Evolutionary conservation across 2,329 filamentous ascomycete species (phyloP).

Genomic region (Metarhizium robertsii): DNA sequence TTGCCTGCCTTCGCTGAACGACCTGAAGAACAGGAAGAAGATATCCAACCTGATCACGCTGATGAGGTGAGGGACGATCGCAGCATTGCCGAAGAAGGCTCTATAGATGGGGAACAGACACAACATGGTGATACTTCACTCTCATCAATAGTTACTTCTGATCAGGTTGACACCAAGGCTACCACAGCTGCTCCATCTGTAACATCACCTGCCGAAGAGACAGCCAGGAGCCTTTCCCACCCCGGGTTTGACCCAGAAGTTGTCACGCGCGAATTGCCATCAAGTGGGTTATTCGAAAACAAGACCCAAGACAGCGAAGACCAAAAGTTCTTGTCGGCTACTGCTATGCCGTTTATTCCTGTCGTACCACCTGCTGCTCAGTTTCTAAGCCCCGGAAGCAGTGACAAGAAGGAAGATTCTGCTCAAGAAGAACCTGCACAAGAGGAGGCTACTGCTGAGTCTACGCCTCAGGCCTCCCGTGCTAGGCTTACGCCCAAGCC

Average conservation of each 20-base stretch:
- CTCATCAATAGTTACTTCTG: constrained; percentile 43
- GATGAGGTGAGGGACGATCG: constrained; percentile 10
- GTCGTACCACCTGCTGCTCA: constrained; percentile 19
- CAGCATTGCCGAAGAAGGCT: constrained; percentile 17
- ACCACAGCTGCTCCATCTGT: constrained; percentile 44
- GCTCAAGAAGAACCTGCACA: background rate
- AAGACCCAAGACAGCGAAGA: constrained; percentile 28
- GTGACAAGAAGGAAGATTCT: background rate
- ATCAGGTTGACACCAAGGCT: constrained; percentile 43
- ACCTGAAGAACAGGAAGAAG: constrained; percentile 15
- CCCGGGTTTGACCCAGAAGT: constrained; percentile 48
- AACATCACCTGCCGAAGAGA: constrained; percentile 38
- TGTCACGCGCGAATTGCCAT: constrained; percentile 41
- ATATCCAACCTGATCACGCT: constrained; percentile 9
- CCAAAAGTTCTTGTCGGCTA: constrained; percentile 51
- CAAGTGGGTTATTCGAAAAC: constrained; percentile 40
- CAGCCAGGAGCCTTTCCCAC: constrained; percentile 38
- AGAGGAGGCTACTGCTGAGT: constrained; percentile 1
- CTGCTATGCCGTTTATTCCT: constrained; percentile 59
- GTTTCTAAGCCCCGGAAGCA: constrained; percentile 1
- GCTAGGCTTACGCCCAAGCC: constrained; percentile 26
- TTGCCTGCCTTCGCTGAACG: constrained; percentile 65
- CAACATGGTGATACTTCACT: constrained; percentile 39
- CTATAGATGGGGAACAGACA: constrained; percentile 32
- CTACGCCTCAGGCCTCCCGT: constrained; percentile 13